Base-by-base conservation (phyloP, 306 rosid genomes). In the Hippophae gyantsensis region DNA sequence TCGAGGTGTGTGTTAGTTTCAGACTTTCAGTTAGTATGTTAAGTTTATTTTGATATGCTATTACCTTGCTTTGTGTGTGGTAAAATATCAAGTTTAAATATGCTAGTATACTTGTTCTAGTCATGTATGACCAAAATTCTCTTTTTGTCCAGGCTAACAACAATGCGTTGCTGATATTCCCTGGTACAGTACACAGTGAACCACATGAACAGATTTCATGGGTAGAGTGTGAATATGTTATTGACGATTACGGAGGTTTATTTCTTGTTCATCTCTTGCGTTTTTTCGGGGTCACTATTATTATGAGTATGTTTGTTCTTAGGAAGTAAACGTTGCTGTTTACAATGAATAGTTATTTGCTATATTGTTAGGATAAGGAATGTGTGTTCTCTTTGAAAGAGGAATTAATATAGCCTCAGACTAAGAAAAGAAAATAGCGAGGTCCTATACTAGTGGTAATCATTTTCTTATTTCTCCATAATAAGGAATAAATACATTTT, bases 141-240 rank as follows among this genome's bases (percentile, higher is more conserved):
- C 74, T 70, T 69, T 79, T 75, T 79, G 69, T 68, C 25, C 76
- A 90, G 97, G 95, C 82, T 41, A 83, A 85, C 68, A 67, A 62
- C 76, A 69, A 57, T 42, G 98, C 96, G 62, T 72, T 81, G 84
- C 79, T 90, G 75, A 79, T 85, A 65, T 90, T 90, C 74, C 98
- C 92, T 66, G 96, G 95, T 50, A 66, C 53, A 49, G 86, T 90
- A 59, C 98, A 90, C 82, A 57, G 72, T 74, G 98, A 90, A 79
- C 98, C 96, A 59, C 98, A 90, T 52, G 89, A 80, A 64, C 89
- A 80, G 63, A 74, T 82, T 60, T 80, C 96, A 18, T 88, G 96
- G 96, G 76, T 76, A 0, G 88, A 85, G 58, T 82, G 71, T 77
- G 78, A 74, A 62, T 88, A 85, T 71, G 84, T 72, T 64, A 65